phyloP scores from a whole-genome alignment of 345 rosid species.

The Acer campestre region DNA sequence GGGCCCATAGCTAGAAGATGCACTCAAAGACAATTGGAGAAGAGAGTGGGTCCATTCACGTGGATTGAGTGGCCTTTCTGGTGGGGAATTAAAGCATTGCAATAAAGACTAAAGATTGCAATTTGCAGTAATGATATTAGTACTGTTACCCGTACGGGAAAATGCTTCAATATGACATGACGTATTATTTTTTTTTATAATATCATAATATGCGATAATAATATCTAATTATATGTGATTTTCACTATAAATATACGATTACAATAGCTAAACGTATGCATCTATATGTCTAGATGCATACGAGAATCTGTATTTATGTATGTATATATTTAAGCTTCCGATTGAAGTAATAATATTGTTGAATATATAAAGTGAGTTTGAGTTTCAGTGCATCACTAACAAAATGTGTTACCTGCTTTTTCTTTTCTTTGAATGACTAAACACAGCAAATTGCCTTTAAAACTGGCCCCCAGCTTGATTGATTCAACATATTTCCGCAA shows the following conservation, averaged over 20 bases:
- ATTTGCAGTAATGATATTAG: conserved; percentile 1
- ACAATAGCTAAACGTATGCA: too few relatives aligned
- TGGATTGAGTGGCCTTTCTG: conserved; percentile 19
- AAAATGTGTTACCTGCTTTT: conserved; percentile 15
- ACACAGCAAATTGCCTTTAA: conserved; percentile 23
- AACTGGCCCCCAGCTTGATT: neutral
- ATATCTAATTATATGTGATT: neutral
- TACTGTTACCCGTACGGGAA: neutral
- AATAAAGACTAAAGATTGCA: neutral
- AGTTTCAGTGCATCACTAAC: conserved; percentile 20
- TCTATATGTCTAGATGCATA: too few relatives aligned
- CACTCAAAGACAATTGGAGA: conserved; percentile 22
- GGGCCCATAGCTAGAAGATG: conserved; percentile 21
- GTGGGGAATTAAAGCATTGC: conserved; percentile 15
- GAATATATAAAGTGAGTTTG: neutral
- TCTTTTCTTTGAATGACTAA: conserved; percentile 25
- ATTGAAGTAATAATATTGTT: neutral
- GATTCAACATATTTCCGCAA: neutral
- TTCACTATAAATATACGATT: neutral
- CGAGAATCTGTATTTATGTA: neutral
- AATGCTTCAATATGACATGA: too few relatives aligned
- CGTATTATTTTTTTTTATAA: too few relatives aligned
- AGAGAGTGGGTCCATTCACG: conserved; percentile 35
- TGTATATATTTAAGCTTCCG: neutral
- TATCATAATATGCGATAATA: too few relatives aligned